Conservation (phyloP, 176 grass and related monocot genomes). For the Lolium perenne region DNA sequence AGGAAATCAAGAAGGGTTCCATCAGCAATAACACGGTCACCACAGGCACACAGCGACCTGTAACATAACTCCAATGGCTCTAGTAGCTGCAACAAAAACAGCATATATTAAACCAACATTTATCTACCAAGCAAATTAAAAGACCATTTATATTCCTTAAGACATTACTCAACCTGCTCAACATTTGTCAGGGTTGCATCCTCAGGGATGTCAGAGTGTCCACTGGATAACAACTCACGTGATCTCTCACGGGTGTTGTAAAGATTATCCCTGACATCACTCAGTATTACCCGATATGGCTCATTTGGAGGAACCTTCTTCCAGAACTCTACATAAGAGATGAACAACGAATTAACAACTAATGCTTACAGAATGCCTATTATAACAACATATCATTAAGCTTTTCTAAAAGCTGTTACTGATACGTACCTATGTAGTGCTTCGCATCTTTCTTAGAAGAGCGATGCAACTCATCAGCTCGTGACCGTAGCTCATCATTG, state of each 20-base stretch:
- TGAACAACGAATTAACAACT: not conserved
- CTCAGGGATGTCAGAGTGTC: conserved; percentile 72
- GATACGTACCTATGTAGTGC: conserved; percentile 71
- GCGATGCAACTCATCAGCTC: conserved; percentile 67
- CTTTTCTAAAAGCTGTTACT: conserved; percentile 17
- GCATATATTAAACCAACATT: conserved; percentile 15
- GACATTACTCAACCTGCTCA: conserved; percentile 59
- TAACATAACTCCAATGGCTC: conserved; percentile 83
- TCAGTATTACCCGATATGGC: conserved; percentile 76
- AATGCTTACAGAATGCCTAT: not conserved
- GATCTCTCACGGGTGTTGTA: conserved; percentile 73
- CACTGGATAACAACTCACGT: conserved; percentile 70
- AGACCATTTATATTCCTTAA: conserved; percentile 1
- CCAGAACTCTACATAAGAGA: conserved; percentile 68
- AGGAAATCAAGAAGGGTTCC: conserved; percentile 89
- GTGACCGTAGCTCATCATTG: conserved; percentile 64
- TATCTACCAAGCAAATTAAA: conserved; percentile 12
- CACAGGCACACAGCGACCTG: conserved; percentile 69
- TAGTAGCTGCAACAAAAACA: conserved; percentile 58
- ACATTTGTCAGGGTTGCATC: conserved; percentile 62
- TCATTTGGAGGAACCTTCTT: conserved; percentile 81
- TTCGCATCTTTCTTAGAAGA: conserved; percentile 84
- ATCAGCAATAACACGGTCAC: conserved; percentile 76
- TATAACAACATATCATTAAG: conserved; percentile 5
- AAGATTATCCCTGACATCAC: conserved; percentile 85